Base-by-base conservation (phyloP, 164 flowering plant genomes). In the Magnolia changhungtana region DNA sequence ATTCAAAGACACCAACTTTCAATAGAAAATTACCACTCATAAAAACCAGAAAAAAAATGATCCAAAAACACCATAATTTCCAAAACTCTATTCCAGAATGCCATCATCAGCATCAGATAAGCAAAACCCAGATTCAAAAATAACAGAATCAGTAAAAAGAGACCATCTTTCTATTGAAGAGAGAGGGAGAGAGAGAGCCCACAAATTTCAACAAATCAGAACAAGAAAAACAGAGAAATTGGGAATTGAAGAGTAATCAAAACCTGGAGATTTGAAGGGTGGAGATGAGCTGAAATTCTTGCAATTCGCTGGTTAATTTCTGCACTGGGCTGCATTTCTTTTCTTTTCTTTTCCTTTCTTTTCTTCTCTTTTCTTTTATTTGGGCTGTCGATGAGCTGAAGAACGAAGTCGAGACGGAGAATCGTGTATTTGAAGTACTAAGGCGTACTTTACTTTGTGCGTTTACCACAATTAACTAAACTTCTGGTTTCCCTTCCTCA, bases 211-310 rank as follows among this genome's bases (percentile, higher is more conserved):
- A 18, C n/a, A 77, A 64, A 59, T 55, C 55, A 19, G 69, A 52
- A 5, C 20, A 20, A 64, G 11, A 0, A 45, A 49, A 52, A 10
- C 64, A 49, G 24, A 67, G 9, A 74, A 55, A 69, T n/a, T 8
- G 59, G n/a, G 64, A 80, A 69, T 11, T 50, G 20, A 67, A 16
- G 50, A 8, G 29, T 24, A 23, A 58, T 18, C 50, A 19, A 68
- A 68, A 89, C 95, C 91, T 88, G 86, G 78, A 72, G 75, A 80
- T 80, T 82, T 0, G 90, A 84, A 78, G 99, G 97, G 50, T 84
- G 79, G 29, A 95, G 91, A 81, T 95, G 99, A 76, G 96, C 94
- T 50, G 92, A 80, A 75, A 95, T 87, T 81, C 88, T 86, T 3
- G 96, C 93, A 79, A 95, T 88, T n/a, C 99, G 91, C 65, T 85